Base-by-base conservation (phyloP, 345 rosid species). In the Salix brachista region DNA sequence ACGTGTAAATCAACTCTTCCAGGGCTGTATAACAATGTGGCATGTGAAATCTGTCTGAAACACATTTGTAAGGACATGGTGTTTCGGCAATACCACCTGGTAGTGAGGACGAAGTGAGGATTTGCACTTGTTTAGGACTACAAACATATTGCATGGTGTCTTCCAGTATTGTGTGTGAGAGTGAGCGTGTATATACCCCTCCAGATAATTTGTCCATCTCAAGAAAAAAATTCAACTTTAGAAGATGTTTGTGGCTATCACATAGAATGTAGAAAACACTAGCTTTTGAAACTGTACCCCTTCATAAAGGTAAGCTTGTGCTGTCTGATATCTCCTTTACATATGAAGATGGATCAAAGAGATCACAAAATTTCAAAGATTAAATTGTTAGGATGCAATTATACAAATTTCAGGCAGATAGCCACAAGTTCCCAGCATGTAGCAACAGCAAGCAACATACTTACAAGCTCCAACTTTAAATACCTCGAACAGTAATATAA, bases 21-120 rank as follows among this genome's bases (percentile, higher is more conserved):
- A 93, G 98, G 61, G 99, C 93, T 34, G 99, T 96, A 83, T 91
- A 91, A 81, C 99, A 96, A 73, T 87, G 88, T 46, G 99, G 99
- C 97, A 90, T 89, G 89, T 91, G 94, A 88, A 90, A 93, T 89
- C 98, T 93, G 75, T 96, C 97, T 0, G 99, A 90, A 81, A 93
- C 72, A 82, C 99, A 96, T 82, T 85, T 78, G 82, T 88, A 93
- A 25, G 99, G 98, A 86, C 99, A 96, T 62, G 97, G 99, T 64
- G 93, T 90, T 88, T 87, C 92, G 70, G 86, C 79, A 82, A 90
- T 87, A 79, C 99, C 99, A 83, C 99, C 99, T 96, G 89, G 80
- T 76, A 79, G 77, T 60, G 48, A 71, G 17, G 50, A 75, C 50
- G 76, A 54, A 12, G 17, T 62, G 32, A 36, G 65, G 30, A 9